phyloP scores from a whole-genome alignment of 179 eudicot genomes.

The Gypsophila paniculata region DNA sequence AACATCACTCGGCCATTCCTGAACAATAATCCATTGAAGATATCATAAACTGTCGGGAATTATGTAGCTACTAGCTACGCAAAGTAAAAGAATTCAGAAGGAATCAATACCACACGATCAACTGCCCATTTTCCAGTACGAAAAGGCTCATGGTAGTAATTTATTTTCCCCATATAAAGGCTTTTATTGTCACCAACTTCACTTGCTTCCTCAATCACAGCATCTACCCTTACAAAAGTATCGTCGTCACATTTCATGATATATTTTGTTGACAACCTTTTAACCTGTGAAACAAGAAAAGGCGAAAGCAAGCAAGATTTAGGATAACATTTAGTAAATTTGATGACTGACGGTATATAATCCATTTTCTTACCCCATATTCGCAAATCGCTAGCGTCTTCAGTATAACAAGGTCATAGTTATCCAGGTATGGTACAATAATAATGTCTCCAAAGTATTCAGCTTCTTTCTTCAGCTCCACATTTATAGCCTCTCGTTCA shows the following conservation, averaged over 20 bases:
- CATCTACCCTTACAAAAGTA: conserved; percentile 54
- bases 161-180: conserved; percentile 48
- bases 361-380: conserved; percentile 39
- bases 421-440: conserved; percentile 52
- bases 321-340: background rate
- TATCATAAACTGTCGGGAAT: too few species aligned
- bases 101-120: conserved; percentile 39
- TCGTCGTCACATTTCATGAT: conserved; percentile 67
- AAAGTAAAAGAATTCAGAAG: background rate
- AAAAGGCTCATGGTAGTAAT: conserved; percentile 45
- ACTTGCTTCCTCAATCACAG: conserved; percentile 39
- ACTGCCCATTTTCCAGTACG: conserved; percentile 63
- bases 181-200: conserved; percentile 25
- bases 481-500: conserved; percentile 38
- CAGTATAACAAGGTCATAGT: conserved; percentile 55
- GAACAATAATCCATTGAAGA: too few species aligned
- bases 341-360: background rate
- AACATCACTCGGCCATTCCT: conserved; percentile 49
- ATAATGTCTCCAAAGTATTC: conserved; percentile 50
- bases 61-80: too few species aligned
- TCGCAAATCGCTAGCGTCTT: conserved; percentile 59
- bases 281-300: conserved; percentile 32
- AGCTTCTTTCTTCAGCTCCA: conserved; percentile 53
- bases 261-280: conserved; percentile 35
- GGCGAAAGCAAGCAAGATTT: background rate